Base-by-base conservation (phyloP, 768 basidiomycete genomes). In the Favolaschia claudopus region DNA sequence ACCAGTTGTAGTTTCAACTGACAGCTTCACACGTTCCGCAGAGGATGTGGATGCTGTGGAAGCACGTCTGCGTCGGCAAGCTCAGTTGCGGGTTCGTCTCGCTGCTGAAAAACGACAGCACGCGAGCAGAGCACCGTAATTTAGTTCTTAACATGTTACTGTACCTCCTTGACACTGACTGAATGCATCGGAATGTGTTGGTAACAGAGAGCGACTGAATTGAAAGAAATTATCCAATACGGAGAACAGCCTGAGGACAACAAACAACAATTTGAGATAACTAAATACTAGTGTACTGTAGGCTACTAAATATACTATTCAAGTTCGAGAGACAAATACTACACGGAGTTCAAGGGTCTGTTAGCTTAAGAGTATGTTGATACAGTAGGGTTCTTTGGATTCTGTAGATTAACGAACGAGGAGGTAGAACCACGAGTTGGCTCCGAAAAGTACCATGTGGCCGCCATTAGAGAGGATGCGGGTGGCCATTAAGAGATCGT, bases 51-150 rank as follows among this genome's bases (percentile, higher is more conserved):
- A 51, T 34, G 64, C 58, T 60, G 71, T 74, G 50, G 85, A 87
- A 64, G 75, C 74, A 44, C 74, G 72, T 53, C 72, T 86, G 62
- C 81, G 84, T 48, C 71, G 70, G 47, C 81, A 80, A 64, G 81
- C 82, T 36, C 82, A 76, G 56, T 63, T 86, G 62, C 80, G 76
- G 24, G 76, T 77, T 24, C 79, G 81, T 31, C 76, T 86, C 24
- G 79, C 79, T 20, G 79, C 79, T 20, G 82, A 77, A 57, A 82
- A 77, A 67, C 70, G 71, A 31, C 20, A 40, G 20, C 50, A 51
- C n/a, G 27, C 50, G 27, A 28, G 37, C 10, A 14, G 19, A 17
- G 28, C 12, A n/a, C n/a, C n/a, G n/a, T n/a, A n/a, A n/a, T n/a
- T n/a, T n/a, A n/a, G n/a, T n/a, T n/a, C n/a, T n/a, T n/a, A n/a